Evolutionary conservation across 345 rosid genomes (phyloP).

Genomic region (Lepidium sativum): DNA sequence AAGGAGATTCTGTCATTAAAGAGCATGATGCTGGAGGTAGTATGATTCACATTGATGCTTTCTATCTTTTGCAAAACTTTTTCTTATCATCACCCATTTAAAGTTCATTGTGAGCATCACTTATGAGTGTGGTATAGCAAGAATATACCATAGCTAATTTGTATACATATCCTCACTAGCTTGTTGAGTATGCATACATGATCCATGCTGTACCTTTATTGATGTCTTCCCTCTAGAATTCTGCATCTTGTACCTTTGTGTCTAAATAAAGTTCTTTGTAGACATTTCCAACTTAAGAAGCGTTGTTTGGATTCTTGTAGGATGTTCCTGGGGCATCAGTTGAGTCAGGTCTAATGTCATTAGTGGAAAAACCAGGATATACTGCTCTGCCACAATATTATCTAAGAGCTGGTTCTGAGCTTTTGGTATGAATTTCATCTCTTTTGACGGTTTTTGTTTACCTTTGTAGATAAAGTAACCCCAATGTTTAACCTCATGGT

Average conservation of each 20-base stretch:
- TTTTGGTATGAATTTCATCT: slow-evolving; percentile 51
- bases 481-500: neutral
- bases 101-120: neutral
- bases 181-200: slow-evolving; percentile 2
- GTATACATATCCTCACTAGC: neutral
- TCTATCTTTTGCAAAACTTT: neutral
- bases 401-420: slow-evolving; percentile 71
- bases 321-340: slow-evolving; percentile 64
- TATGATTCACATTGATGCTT: slow-evolving; percentile 6
- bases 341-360: slow-evolving; percentile 47
- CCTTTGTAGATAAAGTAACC: neutral
- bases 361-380: slow-evolving; percentile 55
- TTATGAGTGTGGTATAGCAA: neutral
- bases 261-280: neutral
- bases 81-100: neutral
- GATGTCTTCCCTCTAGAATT: neutral
- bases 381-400: slow-evolving; percentile 65
- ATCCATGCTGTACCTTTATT: neutral
- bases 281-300: slow-evolving; percentile 3
- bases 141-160: neutral
- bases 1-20: slow-evolving; percentile 66
- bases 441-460: neutral
- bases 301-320: slow-evolving; percentile 31
- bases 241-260: slow-evolving; percentile 3
- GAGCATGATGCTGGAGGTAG: slow-evolving; percentile 60